phyloP scores from a whole-genome alignment of 179 eudicot genomes.

The Beta corolliflora region DNA sequence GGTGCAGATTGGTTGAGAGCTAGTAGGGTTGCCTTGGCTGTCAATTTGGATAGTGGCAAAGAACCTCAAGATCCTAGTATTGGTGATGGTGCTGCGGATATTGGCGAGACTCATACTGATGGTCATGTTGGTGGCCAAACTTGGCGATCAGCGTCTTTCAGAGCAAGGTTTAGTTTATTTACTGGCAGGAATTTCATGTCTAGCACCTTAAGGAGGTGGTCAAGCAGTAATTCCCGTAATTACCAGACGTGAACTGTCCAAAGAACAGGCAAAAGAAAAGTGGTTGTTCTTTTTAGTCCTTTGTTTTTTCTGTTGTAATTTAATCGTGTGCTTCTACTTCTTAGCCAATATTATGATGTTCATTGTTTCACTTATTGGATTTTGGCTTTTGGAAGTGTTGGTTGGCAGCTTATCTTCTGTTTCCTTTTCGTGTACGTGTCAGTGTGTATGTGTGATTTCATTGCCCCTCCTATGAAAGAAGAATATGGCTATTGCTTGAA shows the following conservation, averaged over 20 bases:
- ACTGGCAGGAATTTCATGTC: constrained; percentile 35
- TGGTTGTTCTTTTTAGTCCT: too few relatives aligned
- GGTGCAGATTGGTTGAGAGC: constrained; percentile 49
- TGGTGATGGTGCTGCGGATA: constrained; percentile 44
- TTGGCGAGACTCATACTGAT: constrained; percentile 40
- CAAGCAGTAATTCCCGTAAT: constrained; percentile 27
- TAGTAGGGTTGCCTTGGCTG: constrained; percentile 34
- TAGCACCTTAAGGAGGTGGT: constrained; percentile 36
- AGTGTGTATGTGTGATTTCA: too few relatives aligned
- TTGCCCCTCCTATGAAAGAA: too few relatives aligned
- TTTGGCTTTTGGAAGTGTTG: too few relatives aligned
- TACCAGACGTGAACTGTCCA: constrained; percentile 20
- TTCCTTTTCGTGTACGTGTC: too few relatives aligned
- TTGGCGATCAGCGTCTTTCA: constrained; percentile 25
- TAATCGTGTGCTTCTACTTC: too few relatives aligned
- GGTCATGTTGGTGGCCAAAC: constrained; percentile 28
- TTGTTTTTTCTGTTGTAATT: too few relatives aligned
- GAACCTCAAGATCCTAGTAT: constrained; percentile 29
- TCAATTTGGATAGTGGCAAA: constrained; percentile 38
- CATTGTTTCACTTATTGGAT: too few relatives aligned
- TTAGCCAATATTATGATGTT: too few relatives aligned
- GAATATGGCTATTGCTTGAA: too few relatives aligned
- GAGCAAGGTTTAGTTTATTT: constrained; percentile 33
- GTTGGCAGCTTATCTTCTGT: too few relatives aligned
- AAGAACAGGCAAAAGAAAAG: too few relatives aligned